Evolutionary conservation across 225 moss, liverwort and hornwort species (phyloP), one percentile per base, ranked within the genome.

Genomic region (Marchantia paleacea): DNA sequence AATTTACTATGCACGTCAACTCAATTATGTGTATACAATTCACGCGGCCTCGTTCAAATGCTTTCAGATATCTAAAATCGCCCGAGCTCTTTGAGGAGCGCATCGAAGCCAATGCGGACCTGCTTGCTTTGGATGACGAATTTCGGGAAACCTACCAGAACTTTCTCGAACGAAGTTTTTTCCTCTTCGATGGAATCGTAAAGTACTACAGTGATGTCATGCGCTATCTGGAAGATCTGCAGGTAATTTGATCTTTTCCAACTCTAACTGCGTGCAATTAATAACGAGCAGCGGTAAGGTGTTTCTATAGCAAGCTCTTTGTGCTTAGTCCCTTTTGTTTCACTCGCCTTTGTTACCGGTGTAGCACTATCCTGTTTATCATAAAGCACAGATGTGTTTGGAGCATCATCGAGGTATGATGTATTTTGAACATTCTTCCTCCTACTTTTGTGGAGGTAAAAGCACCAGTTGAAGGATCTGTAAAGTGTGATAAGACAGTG

Each of bases 61-160:
- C 67, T 52, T 0, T 91, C 83, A 95, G 94, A 87, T 99, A 99
- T 84, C 83, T 99, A 79, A 99, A 95, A 75, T 90, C 95, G 12
- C 92, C 94, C 10, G 99, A 99, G 77, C 68, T 94, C 22, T 87
- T 90, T 24, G 99, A 99, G 86, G 93, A 99, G 68, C 91, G 91
- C 65, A 82, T 99, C 26, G 99, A 99, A 82, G 92, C 88, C 54
- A 83, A 58, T 77, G 83, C 91, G 53, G 88, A 87, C n/a, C 83
- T 97, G 64, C 79, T 88, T 49, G 78, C 87, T 63, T 83, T 97
- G 57, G 96, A 97, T 75, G 96, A 97, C 62, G 96, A 97, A 80
- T 94, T 94, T 76, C 90, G 92, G 55, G 96, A 97, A 80, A 93
- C 84, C 67, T 97, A 91, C 61, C 85, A 91, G 68, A 88, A 81